A percentile compares a stretch with the other conserved stretches of the same genome.
Evolutionary conservation across 2,329 filamentous ascomycete genomes (phyloP).

Genomic region (Neurospora sp.): DNA sequence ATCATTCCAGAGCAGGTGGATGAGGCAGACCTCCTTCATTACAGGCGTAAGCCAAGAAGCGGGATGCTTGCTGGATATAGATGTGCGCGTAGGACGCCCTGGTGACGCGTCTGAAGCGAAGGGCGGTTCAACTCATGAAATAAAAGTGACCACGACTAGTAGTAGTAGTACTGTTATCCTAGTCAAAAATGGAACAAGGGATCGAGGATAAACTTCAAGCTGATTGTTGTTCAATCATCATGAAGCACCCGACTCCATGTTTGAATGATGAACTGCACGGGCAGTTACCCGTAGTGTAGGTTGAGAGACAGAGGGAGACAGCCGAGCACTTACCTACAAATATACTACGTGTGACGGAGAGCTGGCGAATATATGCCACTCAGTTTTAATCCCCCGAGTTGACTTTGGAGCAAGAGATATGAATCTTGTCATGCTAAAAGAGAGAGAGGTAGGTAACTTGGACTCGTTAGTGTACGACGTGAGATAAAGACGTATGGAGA

Average conservation of each 20-base stretch:
- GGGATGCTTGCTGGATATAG: background rate
- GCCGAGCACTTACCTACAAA: background rate
- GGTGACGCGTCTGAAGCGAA: background rate
- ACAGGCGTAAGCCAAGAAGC: background rate
- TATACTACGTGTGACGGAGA: background rate
- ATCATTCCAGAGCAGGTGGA: background rate
- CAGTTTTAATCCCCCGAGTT: background rate
- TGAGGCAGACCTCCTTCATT: background rate
- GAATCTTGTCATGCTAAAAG: background rate
- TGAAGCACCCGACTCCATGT: background rate
- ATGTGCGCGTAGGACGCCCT: background rate
- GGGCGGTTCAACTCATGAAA: background rate
- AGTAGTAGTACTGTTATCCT: background rate
- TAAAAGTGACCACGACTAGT: background rate
- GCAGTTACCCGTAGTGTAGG: background rate
- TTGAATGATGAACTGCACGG: background rate
- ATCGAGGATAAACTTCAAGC: background rate
- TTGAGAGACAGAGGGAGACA: background rate
- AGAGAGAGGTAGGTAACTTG: background rate
- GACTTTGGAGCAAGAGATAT: background rate
- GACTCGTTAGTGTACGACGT: background rate
- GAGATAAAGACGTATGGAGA: background rate
- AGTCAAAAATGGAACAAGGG: background rate
- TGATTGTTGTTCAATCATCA: background rate
- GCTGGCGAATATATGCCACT: background rate